phyloP scores from a whole-genome alignment of 257 asterid species.

The Penstemon barbatus region DNA sequence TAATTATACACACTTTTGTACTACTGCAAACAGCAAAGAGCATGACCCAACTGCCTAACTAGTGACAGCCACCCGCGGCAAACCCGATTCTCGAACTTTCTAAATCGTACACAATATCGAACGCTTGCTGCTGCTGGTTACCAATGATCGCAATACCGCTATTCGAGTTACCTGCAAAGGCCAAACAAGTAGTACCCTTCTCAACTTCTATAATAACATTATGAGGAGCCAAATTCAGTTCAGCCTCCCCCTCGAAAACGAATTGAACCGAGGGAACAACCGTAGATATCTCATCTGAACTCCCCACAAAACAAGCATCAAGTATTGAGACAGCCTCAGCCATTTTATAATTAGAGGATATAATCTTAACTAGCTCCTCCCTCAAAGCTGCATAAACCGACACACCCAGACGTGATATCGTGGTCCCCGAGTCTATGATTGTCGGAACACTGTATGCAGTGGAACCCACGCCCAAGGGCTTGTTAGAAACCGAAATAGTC shows the following conservation, averaged over 20 bases:
- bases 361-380: conserved; percentile 33
- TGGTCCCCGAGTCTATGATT: conserved; percentile 59
- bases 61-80: conserved; percentile 51
- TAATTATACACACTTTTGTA: no score
- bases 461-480: conserved; percentile 30
- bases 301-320: conserved; percentile 52
- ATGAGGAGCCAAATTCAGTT: conserved; percentile 30
- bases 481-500: conserved; percentile 38
- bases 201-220: conserved; percentile 50
- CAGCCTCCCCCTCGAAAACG: conserved; percentile 51
- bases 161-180: conserved; percentile 42
- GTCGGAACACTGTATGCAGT: conserved; percentile 42
- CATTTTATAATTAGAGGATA: conserved; percentile 36
- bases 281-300: conserved; percentile 26
- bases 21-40: no score
- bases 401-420: conserved; percentile 39
- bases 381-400: conserved; percentile 45
- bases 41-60: conserved; percentile 6
- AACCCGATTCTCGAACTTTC: conserved; percentile 51
- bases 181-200: conserved; percentile 53
- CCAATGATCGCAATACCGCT: conserved; percentile 43
- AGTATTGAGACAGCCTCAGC: conserved; percentile 40
- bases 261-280: conserved; percentile 40
- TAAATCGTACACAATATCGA: conserved; percentile 44
- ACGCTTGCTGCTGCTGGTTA: conserved; percentile 56